A percentile compares a stretch with the other conserved stretches of the same genome.
Conservation (phyloP, 371 early-diverging fungal genomes). For the Lichtheimia hyalospora region DNA sequence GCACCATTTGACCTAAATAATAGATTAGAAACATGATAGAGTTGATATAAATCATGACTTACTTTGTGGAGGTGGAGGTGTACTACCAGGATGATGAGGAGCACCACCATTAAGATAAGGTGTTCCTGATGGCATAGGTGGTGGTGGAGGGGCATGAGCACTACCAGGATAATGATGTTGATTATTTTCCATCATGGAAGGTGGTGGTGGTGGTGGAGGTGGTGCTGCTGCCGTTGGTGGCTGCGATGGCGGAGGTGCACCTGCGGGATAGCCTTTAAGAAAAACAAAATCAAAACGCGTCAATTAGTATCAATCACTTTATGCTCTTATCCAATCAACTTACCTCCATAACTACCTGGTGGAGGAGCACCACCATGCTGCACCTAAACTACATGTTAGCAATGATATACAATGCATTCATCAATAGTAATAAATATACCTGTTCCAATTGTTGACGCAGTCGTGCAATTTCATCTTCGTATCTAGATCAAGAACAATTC, state of each 20-base stretch:
- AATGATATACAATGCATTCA: background rate
- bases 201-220: constrained; percentile 11
- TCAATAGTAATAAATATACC: constrained; percentile 4
- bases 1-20: constrained; percentile 1
- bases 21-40: background rate
- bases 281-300: background rate
- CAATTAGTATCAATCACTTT: background rate
- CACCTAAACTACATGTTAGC: background rate
- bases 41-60: background rate
- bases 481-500: constrained; percentile 21
- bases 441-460: constrained; percentile 47
- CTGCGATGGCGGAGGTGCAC: constrained; percentile 8
- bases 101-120: constrained; percentile 44
- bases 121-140: constrained; percentile 21
- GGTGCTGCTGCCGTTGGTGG: constrained; percentile 13
- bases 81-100: constrained; percentile 39
- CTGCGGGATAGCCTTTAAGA: background rate
- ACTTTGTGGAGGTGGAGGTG: constrained; percentile 23
- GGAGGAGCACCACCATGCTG: constrained; percentile 7
- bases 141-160: constrained; percentile 10
- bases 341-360: constrained; percentile 15
- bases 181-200: constrained; percentile 19
- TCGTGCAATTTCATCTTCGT: constrained; percentile 51
- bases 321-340: background rate
- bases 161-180: constrained; percentile 13